Conservation (phyloP, 2,329 filamentous ascomycete genomes). For the Fusarium sp. region DNA sequence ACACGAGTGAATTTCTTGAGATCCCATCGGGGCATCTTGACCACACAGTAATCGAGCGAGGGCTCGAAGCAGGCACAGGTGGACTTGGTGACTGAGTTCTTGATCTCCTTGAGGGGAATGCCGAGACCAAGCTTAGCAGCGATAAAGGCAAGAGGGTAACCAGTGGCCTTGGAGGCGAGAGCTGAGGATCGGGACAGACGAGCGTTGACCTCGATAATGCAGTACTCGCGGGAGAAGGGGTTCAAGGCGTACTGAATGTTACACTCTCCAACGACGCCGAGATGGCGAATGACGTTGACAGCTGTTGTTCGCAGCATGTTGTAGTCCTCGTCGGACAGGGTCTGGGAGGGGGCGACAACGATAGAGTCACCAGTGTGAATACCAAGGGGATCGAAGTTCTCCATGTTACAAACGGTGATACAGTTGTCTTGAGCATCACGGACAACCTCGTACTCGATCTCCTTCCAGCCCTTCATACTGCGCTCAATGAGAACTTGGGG, state of each 20-base stretch:
- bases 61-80: conserved; percentile 99
- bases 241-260: conserved; percentile 99
- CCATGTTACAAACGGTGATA: conserved; percentile 99
- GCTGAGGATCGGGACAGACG: conserved; percentile 95
- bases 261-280: conserved; percentile 97
- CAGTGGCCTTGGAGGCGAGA: conserved; percentile 95
- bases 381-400: conserved; percentile 98
- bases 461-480: conserved; percentile 99
- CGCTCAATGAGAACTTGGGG: conserved; percentile 96
- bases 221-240: conserved; percentile 94
- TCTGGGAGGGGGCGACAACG: conserved; percentile 96
- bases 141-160: conserved; percentile 95
- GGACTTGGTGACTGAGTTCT: conserved; percentile 93
- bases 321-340: conserved; percentile 96
- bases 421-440: conserved; percentile 97
- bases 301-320: conserved; percentile 98
- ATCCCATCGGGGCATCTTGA: conserved; percentile 99
- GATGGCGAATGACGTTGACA: conserved; percentile 95
- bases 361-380: conserved; percentile 99
- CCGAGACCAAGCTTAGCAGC: conserved; percentile 95
- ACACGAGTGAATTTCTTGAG: conserved; percentile 98
- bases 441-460: conserved; percentile 98
- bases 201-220: conserved; percentile 99
- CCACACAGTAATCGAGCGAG: conserved; percentile 96
- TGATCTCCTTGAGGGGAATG: conserved; percentile 95